A percentile compares a stretch with the other conserved stretches of the same genome.
Conservation (phyloP, 2,329 filamentous ascomycete genomes). For the Phyllosticta capitalensis region DNA sequence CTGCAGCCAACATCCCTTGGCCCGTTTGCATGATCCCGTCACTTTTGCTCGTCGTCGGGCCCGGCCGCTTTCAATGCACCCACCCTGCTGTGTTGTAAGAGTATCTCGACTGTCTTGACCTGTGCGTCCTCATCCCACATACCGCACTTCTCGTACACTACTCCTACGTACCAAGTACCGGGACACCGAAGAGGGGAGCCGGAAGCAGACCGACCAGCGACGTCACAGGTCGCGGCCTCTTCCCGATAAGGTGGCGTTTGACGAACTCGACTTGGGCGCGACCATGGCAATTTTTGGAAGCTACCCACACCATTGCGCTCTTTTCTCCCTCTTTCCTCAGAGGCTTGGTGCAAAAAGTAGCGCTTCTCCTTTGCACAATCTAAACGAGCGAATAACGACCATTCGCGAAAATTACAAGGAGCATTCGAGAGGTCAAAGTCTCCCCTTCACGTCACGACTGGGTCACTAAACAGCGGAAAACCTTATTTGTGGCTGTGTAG, state of each 20-base stretch:
- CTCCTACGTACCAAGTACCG: slow-evolving; percentile 2
- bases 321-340: neutral
- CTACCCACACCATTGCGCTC: neutral
- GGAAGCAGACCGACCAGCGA: neutral
- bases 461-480: too few species aligned
- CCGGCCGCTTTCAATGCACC: slow-evolving; percentile 8
- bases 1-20: slow-evolving; percentile 11
- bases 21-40: slow-evolving; percentile 9
- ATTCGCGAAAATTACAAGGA: too few species aligned
- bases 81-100: neutral
- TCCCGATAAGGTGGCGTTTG: neutral
- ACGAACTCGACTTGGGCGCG: neutral
- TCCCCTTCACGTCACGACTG: too few species aligned
- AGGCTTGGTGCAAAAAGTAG: neutral
- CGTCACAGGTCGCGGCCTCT: neutral
- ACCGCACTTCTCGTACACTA: neutral
- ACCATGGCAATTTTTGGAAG: neutral
- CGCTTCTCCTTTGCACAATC: too few species aligned
- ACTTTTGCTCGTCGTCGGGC: slow-evolving; percentile 3
- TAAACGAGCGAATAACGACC: too few species aligned
- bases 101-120: neutral
- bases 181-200: neutral
- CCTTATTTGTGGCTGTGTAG: too few species aligned
- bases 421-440: too few species aligned
- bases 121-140: slow-evolving; percentile 1